Evolutionary conservation across 768 basidiomycete genomes (phyloP), one percentile per base, ranked within the genome.

Genomic region (Rhodotorula toruloides): DNA sequence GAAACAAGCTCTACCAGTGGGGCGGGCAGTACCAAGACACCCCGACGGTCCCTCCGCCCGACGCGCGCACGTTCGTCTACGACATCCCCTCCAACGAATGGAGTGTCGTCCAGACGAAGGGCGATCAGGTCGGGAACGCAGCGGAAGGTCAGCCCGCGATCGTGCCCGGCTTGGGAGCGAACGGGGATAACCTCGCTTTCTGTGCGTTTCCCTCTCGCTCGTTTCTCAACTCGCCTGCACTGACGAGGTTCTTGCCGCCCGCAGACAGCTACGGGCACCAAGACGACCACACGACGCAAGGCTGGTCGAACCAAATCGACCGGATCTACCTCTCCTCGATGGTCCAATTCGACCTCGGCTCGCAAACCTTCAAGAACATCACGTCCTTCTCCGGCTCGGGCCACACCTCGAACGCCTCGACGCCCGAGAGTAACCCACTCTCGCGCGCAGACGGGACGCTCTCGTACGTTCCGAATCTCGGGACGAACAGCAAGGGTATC

Each of bases 291-390:
- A 68, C 58, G 27, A 53, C 58, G 1, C 6, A 59, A n/a, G 61
- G 57, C 1, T 70, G 68, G 68, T 34, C 27, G 4, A 70, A 70
- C 43, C 64, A 70, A 29, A 27, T 70, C 32, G 60, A n/a, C n/a
- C 58, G 58, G 39, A 50, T 70, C 27, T 70, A 63, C 48, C 57
- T 70, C 36, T 43, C 50, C 47, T 52, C 57, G 29, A 62, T 70
- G 57, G 29, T 70, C 19, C 4, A n/a, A 6, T 70, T 70, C 43
- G 64, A 70, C 32, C 46, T 70, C 27, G 68, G 68, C 34, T 31
- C 19, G 8, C 49, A 53, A n/a, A 22, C 46, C 14, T 25, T 55
- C 29, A 50, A 9, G 32, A 70, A 70, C 49, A 63, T 70, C 57
- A 59, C 64, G 13, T 60, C 61, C n/a, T 54, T 67, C 50, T 60